Evolutionary conservation across 1,284 basidiomycete species (phyloP), one percentile per base, ranked within the genome.

Genomic region (Leccinum solheimii): DNA sequence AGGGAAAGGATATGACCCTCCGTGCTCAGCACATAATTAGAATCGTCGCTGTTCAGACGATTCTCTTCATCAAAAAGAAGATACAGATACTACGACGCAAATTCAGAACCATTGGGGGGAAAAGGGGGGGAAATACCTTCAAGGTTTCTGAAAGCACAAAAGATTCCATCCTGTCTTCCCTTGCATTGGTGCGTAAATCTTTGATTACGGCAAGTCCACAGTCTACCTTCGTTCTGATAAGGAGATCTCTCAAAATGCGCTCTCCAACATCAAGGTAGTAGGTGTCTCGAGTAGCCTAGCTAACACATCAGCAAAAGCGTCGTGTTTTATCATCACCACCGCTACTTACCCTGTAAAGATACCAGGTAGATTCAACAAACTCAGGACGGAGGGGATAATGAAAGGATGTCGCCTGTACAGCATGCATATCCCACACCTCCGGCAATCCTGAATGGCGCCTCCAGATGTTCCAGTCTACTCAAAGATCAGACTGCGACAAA

Each of bases 301-400:
- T 9, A 57, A 54, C n/a, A 27, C 40, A 27, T 65, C 45, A 64
- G 61, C 19, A 61, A 61, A 55, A 45, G 13, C 7, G 3, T 7
- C 11, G 11, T 21, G 3, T 10, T n/a, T 32, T n/a, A 53, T 57
- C 6, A 7, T 45, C 51, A 21, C 16, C 34, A 50, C n/a, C n/a
- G 5, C 1, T 10, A 77, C 86, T 66, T 69, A 92, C 94, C 57
- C 91, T 83, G 71, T 97, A 96, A 10, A 98, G 80, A 76, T 96
- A 97, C 85, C 95, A 96, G 3, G 93, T 98, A 26, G 91, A 94
- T 76, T 97, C 95, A 62, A 96, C 84, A 68, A 96, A 95, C 75
- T 97, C 95, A 81, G 91, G 94, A 62, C 94, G 82, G 59, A 95
- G 79, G 9, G 94, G 94, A 69, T 94, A 97, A 65, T 92, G 91